Evolutionary conservation across 2,329 filamentous ascomycete genomes (phyloP), one percentile per base, ranked within the genome.

Genomic region (Rachicladosporium sp.): DNA sequence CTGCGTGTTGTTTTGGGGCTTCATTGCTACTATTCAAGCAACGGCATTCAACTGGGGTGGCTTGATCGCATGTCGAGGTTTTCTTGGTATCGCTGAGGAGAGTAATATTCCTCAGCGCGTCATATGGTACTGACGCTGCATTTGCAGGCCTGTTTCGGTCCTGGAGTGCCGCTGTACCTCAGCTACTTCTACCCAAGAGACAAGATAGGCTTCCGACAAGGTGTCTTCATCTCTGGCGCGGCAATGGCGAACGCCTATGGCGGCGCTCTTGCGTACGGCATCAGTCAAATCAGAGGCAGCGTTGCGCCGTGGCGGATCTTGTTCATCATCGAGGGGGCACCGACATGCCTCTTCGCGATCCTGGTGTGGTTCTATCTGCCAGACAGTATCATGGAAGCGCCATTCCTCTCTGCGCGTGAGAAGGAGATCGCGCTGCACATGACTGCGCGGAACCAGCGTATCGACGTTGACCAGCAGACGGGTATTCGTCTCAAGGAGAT

Each of bases 211-310:
- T 60, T 76, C 27, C 62, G 74, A 3, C 68, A 68, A 37, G 74
- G 73, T 2, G 53, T 78, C 15, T 78, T 76, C 45, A 44, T 66
- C 15, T 54, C 54, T 8, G 63, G 63, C 3, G 76, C 78, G 0
- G 78, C 79, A 1, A 69, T 93, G 3, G 85, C 86, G 2, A 91
- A 84, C 32, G 80, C 78, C 2, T 88, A 93, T 55, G 83, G 85
- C 0, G 78, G 78, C 2, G 77, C 75, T 3, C 54, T 70, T 6
- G 77, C 76, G 1, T 80, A 76, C 43, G 74, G 70, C 4, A 80
- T 83, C 53, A 76, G 76, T 7, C 71, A 73, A 21, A 74, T 76
- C 9, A 66, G 71, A 49, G 63, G 67, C 2, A 55, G 64, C 10
- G 57, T 83, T 33, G 68, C 73, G 3, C 73, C 69, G 41, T 86